Base-by-base conservation (phyloP, 257 asterid species). In the Lavandula angustifolia region DNA sequence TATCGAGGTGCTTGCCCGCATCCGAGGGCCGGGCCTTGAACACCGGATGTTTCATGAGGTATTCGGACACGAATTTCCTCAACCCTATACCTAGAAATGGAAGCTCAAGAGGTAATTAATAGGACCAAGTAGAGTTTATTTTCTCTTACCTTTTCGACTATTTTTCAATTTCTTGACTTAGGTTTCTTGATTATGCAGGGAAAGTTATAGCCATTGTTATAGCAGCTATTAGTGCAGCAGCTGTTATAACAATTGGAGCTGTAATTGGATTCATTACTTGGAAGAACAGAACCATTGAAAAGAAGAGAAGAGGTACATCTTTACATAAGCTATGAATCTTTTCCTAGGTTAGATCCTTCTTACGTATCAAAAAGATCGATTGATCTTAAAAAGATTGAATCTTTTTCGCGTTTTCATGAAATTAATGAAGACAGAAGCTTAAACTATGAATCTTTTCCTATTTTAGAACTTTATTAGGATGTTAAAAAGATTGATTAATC, bases 341-440 rank as follows among this genome's bases (percentile, higher is more conserved):
- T 18, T 32, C 42, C 65, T 7, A 29, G 9, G 34, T 1, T 2
- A 22, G 27, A 22, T 22, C 27, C 27, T 22, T 22, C 27, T 22
- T 22, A 10, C 33, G 33, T n/a, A n/a, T 59, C 38, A 9, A 22
- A n/a, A 29, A 38, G 66, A 22, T 14, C 10, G 9, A n/a, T 47
- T 5, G 41, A 12, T 50, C 42, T 54, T 54, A 18, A 38, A 3
- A 27, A 55, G 34, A 48, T 68, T 60, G 64, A 4, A 41, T 50
- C 17, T 43, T 18, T 33, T 40, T 42, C 60, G 46, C 33, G 82
- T 85, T 71, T 11, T 76, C 87, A 67, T 69, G 62, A 83, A 85
- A 75, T 16, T 83, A 75, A 89, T 71, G 54, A 88, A 86, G 88
- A 91, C 62, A 85, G 89, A 68, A 86, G 96, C 85, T 71, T 91